Base-by-base conservation (phyloP, 345 rosid species). In the Conringia planisiliqua region DNA sequence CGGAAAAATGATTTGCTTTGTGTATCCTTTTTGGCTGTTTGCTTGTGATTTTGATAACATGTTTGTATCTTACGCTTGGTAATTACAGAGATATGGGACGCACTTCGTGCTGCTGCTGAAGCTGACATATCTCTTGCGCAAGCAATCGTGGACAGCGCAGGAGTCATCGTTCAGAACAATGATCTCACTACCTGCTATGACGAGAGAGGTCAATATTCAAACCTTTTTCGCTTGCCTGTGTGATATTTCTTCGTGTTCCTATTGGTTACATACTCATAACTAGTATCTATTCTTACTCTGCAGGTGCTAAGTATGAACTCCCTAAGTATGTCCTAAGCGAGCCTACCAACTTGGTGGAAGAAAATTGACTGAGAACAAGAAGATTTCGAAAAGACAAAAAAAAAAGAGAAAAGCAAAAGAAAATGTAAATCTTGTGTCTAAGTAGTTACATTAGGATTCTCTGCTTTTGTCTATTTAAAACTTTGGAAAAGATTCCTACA, bases 281-380 rank as follows among this genome's bases (percentile, higher is more conserved):
- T 52, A 36, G 66, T 58, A 10, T 3, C 16, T 27, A 13, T 54
- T 54, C 12, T 32, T 72, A 5, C 50, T 63, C 72, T 79, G 78
- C 90, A 95, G 99, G 96, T 81, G 93, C 96, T 54, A 95, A 89
- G 73, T 95, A 95, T 79, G 97, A 95, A 73, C 86, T 89, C 13
- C 99, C 99, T 27, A 95, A 87, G 85, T 90, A 92, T 76, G 97
- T 90, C 42, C 76, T 92, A 82, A 89, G 97, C 51, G 97, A 92
- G 79, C 99, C 97, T 10, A 85, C 92, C 77, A 95, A 95, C 83
- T 76, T 95, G 81, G 86, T 90, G 74, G 82, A 72, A 18, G 92
- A 88, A 17, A 78, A 70, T 44, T 84, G 79, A 82, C 71, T 16
- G 63, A 76, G 64, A 47, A 29, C 27, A 71, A 20, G 75, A 66